phyloP scores from a whole-genome alignment of 2,329 filamentous ascomycete species.

The Neoscytalidium dimidiatum region DNA sequence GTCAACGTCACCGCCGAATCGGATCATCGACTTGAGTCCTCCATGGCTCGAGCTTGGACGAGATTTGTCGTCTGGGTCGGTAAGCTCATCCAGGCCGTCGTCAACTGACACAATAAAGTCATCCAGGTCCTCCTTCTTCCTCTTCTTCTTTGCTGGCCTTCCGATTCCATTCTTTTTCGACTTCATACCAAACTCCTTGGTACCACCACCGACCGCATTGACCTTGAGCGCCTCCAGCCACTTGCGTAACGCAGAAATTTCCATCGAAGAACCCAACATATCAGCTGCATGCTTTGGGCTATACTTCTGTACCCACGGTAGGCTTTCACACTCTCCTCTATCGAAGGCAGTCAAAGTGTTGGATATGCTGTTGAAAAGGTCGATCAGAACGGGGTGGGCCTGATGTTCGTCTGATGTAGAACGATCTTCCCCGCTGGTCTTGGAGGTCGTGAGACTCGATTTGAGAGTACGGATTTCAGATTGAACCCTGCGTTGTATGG shows the following conservation, averaged over 20 bases:
- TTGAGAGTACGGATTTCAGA: slow-evolving; percentile 19
- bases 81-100: slow-evolving; percentile 62
- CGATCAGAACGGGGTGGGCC: slow-evolving; percentile 60
- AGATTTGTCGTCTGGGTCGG: slow-evolving; percentile 55
- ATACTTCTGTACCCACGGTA: slow-evolving; percentile 83
- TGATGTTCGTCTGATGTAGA: background rate
- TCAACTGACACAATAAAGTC: slow-evolving; percentile 39
- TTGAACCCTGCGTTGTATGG: slow-evolving; percentile 43
- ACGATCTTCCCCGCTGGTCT: background rate
- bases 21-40: slow-evolving; percentile 43
- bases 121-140: slow-evolving; percentile 44
- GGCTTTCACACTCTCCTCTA: slow-evolving; percentile 69
- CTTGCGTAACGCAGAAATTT: slow-evolving; percentile 70
- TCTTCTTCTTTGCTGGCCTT: slow-evolving; percentile 60
- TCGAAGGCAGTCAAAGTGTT: slow-evolving; percentile 77
- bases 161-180: slow-evolving; percentile 23
- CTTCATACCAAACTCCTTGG: slow-evolving; percentile 31
- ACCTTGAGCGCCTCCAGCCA: slow-evolving; percentile 82
- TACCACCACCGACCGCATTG: slow-evolving; percentile 69
- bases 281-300: slow-evolving; percentile 68
- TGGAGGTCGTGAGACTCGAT: background rate
- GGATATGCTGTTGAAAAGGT: slow-evolving; percentile 62
- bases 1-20: slow-evolving; percentile 34
- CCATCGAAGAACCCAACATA: slow-evolving; percentile 73
- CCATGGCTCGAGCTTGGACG: background rate